Percentiles rank a stretch among this genome's conserved stretches.
Conservation (phyloP, 306 rosid genomes). For the Chamaecrista fasciculata region DNA sequence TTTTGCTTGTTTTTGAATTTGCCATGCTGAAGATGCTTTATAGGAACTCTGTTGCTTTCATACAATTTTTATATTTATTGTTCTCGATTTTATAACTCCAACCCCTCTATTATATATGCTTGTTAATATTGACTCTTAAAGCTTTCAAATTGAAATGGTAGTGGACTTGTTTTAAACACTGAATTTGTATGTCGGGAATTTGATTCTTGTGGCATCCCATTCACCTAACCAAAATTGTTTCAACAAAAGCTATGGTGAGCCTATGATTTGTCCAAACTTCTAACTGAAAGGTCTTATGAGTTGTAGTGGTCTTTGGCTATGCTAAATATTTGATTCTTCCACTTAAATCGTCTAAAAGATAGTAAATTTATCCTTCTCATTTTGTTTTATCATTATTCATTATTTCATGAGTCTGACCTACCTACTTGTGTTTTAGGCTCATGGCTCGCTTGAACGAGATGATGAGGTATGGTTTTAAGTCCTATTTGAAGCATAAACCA, state of each 20-base stretch:
- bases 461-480: constrained; percentile 67
- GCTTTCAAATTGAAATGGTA: background rate
- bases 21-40: background rate
- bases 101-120: background rate
- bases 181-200: background rate
- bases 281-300: background rate
- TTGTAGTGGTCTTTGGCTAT: background rate
- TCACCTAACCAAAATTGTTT: background rate
- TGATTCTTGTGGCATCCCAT: background rate
- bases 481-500: background rate
- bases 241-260: background rate
- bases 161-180: no score
- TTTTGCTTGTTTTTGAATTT: constrained; percentile 19
- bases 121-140: background rate
- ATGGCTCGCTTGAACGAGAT: constrained; percentile 92
- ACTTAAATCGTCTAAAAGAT: constrained; percentile 1
- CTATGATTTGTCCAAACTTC: background rate
- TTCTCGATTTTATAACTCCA: background rate
- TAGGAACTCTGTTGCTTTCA: constrained; percentile 25
- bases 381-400: background rate
- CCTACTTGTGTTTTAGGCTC: constrained; percentile 62
- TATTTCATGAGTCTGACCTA: constrained; percentile 19
- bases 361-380: constrained; percentile 7
- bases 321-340: background rate
- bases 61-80: background rate